Base-by-base conservation (phyloP, 1,139 yeast species). In the Taiozyma sp. region DNA sequence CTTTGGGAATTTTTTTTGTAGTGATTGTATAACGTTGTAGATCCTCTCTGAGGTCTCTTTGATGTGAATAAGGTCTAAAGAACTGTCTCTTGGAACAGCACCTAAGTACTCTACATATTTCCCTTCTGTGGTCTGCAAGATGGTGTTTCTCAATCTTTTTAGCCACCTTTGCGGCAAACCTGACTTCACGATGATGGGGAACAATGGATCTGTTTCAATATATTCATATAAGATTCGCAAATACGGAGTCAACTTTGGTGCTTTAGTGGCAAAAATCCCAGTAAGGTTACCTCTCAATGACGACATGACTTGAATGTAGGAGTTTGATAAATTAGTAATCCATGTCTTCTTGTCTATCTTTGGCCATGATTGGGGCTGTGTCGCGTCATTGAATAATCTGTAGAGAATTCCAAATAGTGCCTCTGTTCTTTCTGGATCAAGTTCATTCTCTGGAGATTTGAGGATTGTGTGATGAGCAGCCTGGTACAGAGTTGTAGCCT, bases 191-290 rank as follows among this genome's bases (percentile, higher is more conserved):
- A 78, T 67, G 13, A 64, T 63, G 0, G 61, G 58, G 57, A 79
- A 77, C 23, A 78, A 66, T 2, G 74, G 66, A 58, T 81, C 87
- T 1, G 75, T 61, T 50, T 79, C 80, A 13, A 87, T 64, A 56
- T 73, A 74, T 16, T 76, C 79, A 22, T 79, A 83, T 48, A 84
- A 69, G 40, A 83, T 73, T 41, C 67, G 60, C 48, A 85, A 64
- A 43, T 72, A 68, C 0, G 87, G 84, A 0, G 83, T 82, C 58
- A 87, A 80, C 57, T 78, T 81, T 0, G 95, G 92, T 52, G 81
- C 79, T 2, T 76, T 71, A 0, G 70, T 63, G 34, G 75, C 77
- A 58, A 79, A 82, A 1, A 87, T 69, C 23, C 70, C 70, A 22
- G 70, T 65, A 36, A 87, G 59, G 5, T 71, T 64, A 34, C 71